A percentile compares a stretch with the other conserved stretches of the same genome.
Evolutionary conservation across 2,329 filamentous ascomycete genomes (phyloP).

Genomic region (Neobulgaria alba): DNA sequence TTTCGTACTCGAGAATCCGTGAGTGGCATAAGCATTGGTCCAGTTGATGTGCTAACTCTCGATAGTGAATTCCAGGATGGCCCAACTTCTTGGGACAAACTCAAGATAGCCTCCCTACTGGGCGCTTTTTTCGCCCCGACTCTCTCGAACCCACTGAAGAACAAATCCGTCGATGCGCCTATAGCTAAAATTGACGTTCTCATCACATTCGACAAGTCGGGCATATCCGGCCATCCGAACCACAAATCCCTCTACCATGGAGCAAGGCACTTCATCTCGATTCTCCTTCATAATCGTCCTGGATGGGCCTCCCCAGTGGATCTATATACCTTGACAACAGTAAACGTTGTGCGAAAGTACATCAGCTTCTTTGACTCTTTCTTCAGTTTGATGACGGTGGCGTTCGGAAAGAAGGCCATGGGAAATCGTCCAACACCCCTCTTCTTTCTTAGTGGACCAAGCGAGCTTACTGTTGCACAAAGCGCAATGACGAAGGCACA

Average conservation of each 20-base stretch:
- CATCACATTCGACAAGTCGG: constrained; percentile 79
- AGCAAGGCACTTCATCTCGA: constrained; percentile 61
- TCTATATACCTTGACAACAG: constrained; percentile 74
- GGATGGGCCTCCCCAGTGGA: constrained; percentile 67
- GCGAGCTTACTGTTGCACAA: constrained; percentile 59
- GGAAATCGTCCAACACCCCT: constrained; percentile 48
- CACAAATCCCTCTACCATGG: constrained; percentile 85
- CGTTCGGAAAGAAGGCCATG: constrained; percentile 34
- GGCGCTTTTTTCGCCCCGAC: constrained; percentile 65
- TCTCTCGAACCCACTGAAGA: constrained; percentile 32
- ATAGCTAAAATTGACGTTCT: constrained; percentile 46
- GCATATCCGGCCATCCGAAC: constrained; percentile 85
- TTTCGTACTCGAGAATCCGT: constrained; percentile 74
- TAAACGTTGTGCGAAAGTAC: constrained; percentile 74
- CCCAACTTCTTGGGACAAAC: constrained; percentile 74
- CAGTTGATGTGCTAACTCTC: constrained; percentile 7
- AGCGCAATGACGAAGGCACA: constrained; percentile 85
- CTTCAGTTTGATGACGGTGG: constrained; percentile 55
- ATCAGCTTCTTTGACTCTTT: constrained; percentile 65
- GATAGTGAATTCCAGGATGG: constrained; percentile 72
- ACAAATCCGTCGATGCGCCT: constrained; percentile 30
- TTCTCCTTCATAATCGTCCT: constrained; percentile 53
- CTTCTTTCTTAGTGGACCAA: constrained; percentile 62
- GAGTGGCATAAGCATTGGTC: constrained; percentile 27
- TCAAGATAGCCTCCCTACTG: constrained; percentile 62